Percentiles rank a stretch among this genome's conserved stretches.
phyloP scores from a whole-genome alignment of 352 stramenopile species.

The Pythium dissimile region DNA sequence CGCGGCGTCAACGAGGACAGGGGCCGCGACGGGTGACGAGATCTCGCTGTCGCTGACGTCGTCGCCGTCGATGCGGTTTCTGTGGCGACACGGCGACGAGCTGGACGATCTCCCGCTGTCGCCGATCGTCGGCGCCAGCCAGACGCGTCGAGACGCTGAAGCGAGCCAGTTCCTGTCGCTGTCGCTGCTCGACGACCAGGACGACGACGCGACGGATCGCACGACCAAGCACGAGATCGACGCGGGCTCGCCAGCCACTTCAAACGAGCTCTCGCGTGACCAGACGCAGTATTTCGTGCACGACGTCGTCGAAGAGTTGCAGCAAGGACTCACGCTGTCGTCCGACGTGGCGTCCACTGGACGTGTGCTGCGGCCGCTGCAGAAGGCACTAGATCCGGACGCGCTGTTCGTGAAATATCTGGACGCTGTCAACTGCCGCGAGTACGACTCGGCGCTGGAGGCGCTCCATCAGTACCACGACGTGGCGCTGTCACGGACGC shows the following conservation, averaged over 20 bases:
- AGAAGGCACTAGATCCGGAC: slow-evolving; percentile 35
- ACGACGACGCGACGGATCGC: slow-evolving; percentile 35
- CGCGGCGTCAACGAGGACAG: too few species aligned
- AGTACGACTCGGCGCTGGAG: slow-evolving; percentile 87
- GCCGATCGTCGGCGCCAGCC: slow-evolving; percentile 14
- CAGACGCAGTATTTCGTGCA: slow-evolving; percentile 58
- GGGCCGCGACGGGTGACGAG: too few species aligned
- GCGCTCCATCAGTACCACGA: slow-evolving; percentile 94
- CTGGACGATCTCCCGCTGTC: slow-evolving; percentile 24
- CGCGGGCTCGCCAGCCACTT: background rate
- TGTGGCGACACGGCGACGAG: slow-evolving; percentile 18
- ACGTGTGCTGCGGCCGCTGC: slow-evolving; percentile 12
- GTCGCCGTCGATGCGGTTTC: slow-evolving; percentile 20
- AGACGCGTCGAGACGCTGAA: background rate
- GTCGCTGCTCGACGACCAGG: slow-evolving; percentile 20
- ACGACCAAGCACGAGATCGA: slow-evolving; percentile 18
- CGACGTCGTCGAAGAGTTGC: slow-evolving; percentile 36
- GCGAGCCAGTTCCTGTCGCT: slow-evolving; percentile 19
- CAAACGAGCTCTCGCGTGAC: slow-evolving; percentile 33
- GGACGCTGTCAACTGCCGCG: slow-evolving; percentile 69
- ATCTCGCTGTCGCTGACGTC: slow-evolving; percentile 21
- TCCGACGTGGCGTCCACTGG: background rate
- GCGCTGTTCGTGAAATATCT: slow-evolving; percentile 87
- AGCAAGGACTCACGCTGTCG: slow-evolving; percentile 21
- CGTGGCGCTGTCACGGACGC: slow-evolving; percentile 49